phyloP scores from a whole-genome alignment of 768 basidiomycete genomes.

The Lepiota venenata region DNA sequence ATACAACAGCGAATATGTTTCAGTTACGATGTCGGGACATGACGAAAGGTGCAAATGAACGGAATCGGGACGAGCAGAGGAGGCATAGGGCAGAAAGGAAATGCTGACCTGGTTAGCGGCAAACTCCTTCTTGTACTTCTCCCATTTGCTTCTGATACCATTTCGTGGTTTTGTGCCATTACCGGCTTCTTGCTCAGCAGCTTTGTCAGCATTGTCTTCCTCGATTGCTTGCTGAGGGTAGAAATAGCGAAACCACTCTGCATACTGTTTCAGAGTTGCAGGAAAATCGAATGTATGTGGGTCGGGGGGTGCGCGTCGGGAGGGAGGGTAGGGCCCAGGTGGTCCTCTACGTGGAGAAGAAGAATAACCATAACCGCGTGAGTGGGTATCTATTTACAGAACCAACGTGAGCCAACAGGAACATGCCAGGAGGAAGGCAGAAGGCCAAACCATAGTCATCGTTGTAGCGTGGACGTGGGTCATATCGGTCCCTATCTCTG shows the following conservation, averaged over 20 bases:
- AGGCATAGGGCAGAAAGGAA: conserved; percentile 24
- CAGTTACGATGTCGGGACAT: conserved; percentile 23
- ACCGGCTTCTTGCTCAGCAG: conserved; percentile 78
- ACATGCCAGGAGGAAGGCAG: conserved; percentile 6
- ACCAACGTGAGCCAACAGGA: conserved; percentile 12
- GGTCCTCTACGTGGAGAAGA: conserved; percentile 61
- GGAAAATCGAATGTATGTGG: conserved; percentile 83
- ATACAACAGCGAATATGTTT: conserved; percentile 33
- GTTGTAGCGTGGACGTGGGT: conserved; percentile 76
- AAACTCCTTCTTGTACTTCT: conserved; percentile 93
- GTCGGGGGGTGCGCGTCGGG: conserved; percentile 67
- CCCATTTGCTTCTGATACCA: conserved; percentile 82
- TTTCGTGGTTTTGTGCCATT: conserved; percentile 82
- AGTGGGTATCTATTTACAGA: conserved; percentile 52
- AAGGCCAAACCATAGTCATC: conserved; percentile 73
- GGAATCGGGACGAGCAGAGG: conserved; percentile 17
- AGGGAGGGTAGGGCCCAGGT: conserved; percentile 38
- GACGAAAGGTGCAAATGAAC: conserved; percentile 16
- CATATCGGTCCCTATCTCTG: conserved; percentile 79
- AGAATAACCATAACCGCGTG: conserved; percentile 61
- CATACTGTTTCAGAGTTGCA: conserved; percentile 78
- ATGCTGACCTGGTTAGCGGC: conserved; percentile 78
- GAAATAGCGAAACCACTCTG: conserved; percentile 82
- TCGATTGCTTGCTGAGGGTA: conserved; percentile 75
- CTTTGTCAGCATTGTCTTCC: conserved; percentile 82